phyloP scores from a whole-genome alignment of 257 asterid species.

The Echites panduratus region DNA sequence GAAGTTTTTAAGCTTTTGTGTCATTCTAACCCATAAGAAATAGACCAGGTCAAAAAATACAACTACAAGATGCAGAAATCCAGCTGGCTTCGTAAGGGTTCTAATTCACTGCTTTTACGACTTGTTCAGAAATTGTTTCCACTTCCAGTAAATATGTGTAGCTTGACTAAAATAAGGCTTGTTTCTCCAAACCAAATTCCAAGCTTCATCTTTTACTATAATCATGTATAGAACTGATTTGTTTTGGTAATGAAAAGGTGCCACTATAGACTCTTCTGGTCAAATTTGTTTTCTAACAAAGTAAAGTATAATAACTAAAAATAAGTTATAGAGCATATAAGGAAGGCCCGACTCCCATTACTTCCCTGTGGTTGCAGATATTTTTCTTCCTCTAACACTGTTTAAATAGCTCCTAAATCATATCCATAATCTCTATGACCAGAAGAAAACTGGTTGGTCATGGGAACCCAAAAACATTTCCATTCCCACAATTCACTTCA shows the following conservation, averaged over 20 bases:
- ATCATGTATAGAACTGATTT: background rate
- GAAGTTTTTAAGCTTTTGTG: background rate
- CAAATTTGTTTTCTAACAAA: background rate
- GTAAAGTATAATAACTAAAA: background rate
- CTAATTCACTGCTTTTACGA: background rate
- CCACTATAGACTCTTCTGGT: background rate
- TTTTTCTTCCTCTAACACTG: background rate
- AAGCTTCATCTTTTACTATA: background rate
- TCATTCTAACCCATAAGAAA: background rate
- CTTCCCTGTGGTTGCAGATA: background rate
- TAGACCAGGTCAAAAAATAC: background rate
- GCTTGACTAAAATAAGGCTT: background rate
- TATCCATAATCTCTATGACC: background rate
- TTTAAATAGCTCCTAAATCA: background rate
- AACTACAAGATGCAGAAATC: background rate
- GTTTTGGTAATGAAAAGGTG: background rate
- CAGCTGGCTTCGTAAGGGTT: too few species aligned
- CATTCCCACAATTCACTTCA: background rate
- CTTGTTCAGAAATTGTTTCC: background rate
- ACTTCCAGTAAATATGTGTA: background rate
- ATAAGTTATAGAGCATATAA: background rate
- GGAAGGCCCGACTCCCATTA: background rate
- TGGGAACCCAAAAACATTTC: background rate
- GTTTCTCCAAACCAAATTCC: background rate
- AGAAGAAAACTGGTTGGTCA: background rate